Evolutionary conservation across 495 filamentous ascomycete species (phyloP), one percentile per base, ranked within the genome.

Genomic region (Podospora sp.): DNA sequence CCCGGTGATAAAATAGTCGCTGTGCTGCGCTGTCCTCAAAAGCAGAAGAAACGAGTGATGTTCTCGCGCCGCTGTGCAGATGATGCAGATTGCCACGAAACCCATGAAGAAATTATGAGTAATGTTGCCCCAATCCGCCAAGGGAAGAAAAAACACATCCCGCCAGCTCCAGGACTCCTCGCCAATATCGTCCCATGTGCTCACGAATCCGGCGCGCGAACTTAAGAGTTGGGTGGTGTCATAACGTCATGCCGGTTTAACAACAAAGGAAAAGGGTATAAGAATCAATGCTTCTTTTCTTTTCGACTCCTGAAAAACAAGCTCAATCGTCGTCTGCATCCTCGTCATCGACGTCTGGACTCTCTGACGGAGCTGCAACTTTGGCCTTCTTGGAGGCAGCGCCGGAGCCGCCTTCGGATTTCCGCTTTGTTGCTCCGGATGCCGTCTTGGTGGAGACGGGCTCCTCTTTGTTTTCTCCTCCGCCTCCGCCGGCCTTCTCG

Each of bases 311-410:
- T 60, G 65, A 40, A 59, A n/a, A 35, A 20, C 27, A 18, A 3
- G 16, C 40, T 71, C 74, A 78, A 70, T 80, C 79, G 56, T 80
- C 79, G 40, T 81, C 79, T 35, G 78, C 82, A 50, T 85, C 84
- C 2, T 86, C 83, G 21, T 83, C 84, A 6, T 85, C 84, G 2
- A 83, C 83, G n/a, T 84, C 80, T 24, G 76, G 78, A 16, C 53
- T 75, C 59, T 70, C 70, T 14, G 78, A 77, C 40, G 68, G 74
- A 33, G 29, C 29, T n/a, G 75, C 75, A 8, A 76, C 78, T 69
- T 87, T 89, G 5, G 79, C 63, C 74, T 87, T 88, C 75, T 89
- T 89, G 66, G 78, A 79, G 20, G 85, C 79, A 16, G 79, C 78
- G 5, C 67, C 75, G 51, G 80, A 76, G 68, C 77, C 76, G 27